Conservation (phyloP, 441 rosid species). For the Euphorbia celastroides region DNA sequence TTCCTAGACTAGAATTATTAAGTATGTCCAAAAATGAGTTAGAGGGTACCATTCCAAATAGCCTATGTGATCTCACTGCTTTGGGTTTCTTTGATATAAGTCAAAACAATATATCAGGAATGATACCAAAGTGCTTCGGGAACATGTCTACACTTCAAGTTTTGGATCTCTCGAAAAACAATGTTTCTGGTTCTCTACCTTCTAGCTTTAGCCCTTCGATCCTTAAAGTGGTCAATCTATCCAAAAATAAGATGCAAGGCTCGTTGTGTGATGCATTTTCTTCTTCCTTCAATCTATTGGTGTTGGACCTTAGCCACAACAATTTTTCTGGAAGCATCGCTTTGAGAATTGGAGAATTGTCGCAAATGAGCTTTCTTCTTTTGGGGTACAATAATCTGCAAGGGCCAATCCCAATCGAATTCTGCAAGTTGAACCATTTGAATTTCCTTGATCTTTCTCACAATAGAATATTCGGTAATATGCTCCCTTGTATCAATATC, state of each 20-base stretch:
- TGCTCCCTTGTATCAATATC: background rate
- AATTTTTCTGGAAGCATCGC: background rate
- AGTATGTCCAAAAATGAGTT: background rate
- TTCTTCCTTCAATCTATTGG: background rate
- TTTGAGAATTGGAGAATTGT: background rate
- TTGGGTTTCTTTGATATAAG: background rate
- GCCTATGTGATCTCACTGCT: background rate
- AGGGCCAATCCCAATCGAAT: background rate
- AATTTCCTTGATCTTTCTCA: background rate
- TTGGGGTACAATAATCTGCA: conserved; percentile 1
- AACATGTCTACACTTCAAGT: background rate
- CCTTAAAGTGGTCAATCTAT: background rate
- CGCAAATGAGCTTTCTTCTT: background rate
- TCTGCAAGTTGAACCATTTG: background rate
- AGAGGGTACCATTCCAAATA: background rate
- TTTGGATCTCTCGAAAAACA: background rate
- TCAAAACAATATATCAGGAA: conserved; percentile 1
- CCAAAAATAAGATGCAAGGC: background rate
- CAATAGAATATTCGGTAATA: background rate
- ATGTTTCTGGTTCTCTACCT: background rate
- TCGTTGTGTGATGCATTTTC: background rate
- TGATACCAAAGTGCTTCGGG: background rate
- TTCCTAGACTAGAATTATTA: background rate
- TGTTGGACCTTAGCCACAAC: conserved; percentile 9
- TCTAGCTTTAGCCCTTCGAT: background rate